phyloP scores from a whole-genome alignment of 345 rosid genomes.

The Syzygium jambos region DNA sequence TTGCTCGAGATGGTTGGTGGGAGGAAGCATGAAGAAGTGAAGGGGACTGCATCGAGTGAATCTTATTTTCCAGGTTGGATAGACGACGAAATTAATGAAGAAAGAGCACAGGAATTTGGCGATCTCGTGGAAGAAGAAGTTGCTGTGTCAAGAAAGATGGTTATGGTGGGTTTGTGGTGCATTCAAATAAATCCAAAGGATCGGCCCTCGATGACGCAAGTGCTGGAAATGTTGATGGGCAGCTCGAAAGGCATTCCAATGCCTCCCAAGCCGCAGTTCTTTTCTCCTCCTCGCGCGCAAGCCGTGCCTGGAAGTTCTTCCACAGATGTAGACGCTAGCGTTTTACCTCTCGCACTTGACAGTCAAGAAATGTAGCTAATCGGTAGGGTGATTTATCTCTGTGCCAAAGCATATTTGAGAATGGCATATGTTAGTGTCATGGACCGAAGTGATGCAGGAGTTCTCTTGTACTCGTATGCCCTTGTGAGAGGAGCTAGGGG shows the following conservation, averaged over 20 bases:
- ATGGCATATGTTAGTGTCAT: neutral
- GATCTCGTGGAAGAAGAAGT: slow-evolving; percentile 1
- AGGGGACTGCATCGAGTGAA: neutral
- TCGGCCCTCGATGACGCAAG: slow-evolving; percentile 21
- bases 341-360: neutral
- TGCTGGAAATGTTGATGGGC: slow-evolving; percentile 21
- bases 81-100: slow-evolving; percentile 7
- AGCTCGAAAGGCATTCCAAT: slow-evolving; percentile 5
- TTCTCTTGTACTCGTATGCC: too few species aligned
- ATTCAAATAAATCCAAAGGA: slow-evolving; percentile 24
- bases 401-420: neutral
- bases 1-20: slow-evolving; percentile 18
- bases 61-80: slow-evolving; percentile 19
- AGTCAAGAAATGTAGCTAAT: neutral
- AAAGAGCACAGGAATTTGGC: neutral
- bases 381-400: neutral
- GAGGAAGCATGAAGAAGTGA: neutral
- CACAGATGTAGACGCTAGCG: neutral
- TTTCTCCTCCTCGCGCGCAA: neutral
- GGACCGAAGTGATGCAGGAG: too few species aligned
- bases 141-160: slow-evolving; percentile 4
- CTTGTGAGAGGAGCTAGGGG: too few species aligned
- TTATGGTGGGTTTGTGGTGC: slow-evolving; percentile 28
- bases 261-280: slow-evolving; percentile 22
- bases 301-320: neutral